Evolutionary conservation across 2,329 filamentous ascomycete species (phyloP), one percentile per base, ranked within the genome.

Genomic region (Ophiostoma tasmaniense): DNA sequence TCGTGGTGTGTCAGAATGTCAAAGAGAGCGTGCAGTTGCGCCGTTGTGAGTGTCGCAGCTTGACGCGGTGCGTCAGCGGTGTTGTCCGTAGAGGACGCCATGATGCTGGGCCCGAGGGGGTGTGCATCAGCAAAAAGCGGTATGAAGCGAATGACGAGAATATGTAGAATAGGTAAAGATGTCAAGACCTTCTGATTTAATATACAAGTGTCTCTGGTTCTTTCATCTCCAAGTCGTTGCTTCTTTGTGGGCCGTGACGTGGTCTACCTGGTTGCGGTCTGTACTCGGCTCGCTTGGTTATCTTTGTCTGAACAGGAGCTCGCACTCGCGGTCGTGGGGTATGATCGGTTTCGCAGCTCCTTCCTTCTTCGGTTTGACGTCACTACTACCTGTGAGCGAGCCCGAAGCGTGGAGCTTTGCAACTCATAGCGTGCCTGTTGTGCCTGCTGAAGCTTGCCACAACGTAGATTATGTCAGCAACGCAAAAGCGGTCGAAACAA

Each of bases 1-100:
- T 87, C 81, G 71, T 84, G 75, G 73, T 88, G 86, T 39, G 84
- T 84, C 68, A 88, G 81, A 67, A 88, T 86, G 74, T 88, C 83
- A 72, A 88, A 82, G 20, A 88, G 80, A 17, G 85, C 84, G 66
- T 79, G 78, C 8, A 82, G 77, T 73, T 87, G 85, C 22, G 74
- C 67, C 10, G 77, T 69, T 8, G 75, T 77, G 10, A 72, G 69
- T 2, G 28, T 8, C 35, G 61, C 14, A 0, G 50, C 14, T 35
- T 22, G 33, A 4, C 14, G 62, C 33, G 35, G n/a, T 14, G 35
- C 33, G 8, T 39, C 59, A 28, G 14, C 22, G 20, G 13, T 35
- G 64, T 14, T 52, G 25, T 30, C 66, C 30, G n/a, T 35, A 20
- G 64, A 28, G 39, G 39, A 33, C 28, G 25, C 25, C 64, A 66